These are phyloP conservation scores for Gossypium sturtianum DNA, from an alignment of 345 rosid species.

Conservation along the genomic window DNA sequence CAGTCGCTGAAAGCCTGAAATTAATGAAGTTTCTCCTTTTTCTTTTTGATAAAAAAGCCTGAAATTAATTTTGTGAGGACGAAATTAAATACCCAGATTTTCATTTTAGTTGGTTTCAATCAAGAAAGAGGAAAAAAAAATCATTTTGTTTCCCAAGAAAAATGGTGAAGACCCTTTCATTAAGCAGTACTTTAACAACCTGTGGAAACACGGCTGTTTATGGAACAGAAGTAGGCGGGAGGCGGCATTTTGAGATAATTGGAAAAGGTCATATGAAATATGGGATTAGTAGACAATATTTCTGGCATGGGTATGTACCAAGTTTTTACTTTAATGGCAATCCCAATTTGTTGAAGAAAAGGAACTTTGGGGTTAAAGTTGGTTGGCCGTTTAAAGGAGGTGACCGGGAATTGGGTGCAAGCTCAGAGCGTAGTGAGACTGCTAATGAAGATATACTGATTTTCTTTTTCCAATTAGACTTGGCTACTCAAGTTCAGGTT, in stretches of 20 bases:
- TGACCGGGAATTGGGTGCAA: conserved; percentile 51
- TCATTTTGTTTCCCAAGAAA: background rate
- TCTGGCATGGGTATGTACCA: conserved; percentile 28
- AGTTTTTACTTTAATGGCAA: conserved; percentile 27
- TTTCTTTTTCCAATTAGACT: conserved; percentile 84
- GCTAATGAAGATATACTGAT: conserved; percentile 87
- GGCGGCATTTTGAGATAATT: conserved; percentile 29
- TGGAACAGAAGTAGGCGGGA: conserved; percentile 28
- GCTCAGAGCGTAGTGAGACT: conserved; percentile 71
- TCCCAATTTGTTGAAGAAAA: conserved; percentile 20
- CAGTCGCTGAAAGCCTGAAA: background rate
- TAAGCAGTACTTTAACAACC: conserved; percentile 34
- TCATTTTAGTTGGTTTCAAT: background rate
- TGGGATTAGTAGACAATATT: conserved; percentile 29
- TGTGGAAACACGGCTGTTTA: conserved; percentile 39
- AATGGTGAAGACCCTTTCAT: conserved; percentile 52
- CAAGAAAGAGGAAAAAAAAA: background rate
- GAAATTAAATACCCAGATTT: background rate
- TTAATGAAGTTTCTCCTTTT: background rate
- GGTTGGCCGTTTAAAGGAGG: conserved; percentile 79
- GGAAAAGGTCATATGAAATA: conserved; percentile 23
- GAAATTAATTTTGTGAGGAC: background rate
- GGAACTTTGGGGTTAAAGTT: conserved; percentile 56
- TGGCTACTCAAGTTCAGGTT: conserved; percentile 92
- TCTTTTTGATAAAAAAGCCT: background rate